Conservation (phyloP, 306 rosid genomes). For the Medicago ruthenica region DNA sequence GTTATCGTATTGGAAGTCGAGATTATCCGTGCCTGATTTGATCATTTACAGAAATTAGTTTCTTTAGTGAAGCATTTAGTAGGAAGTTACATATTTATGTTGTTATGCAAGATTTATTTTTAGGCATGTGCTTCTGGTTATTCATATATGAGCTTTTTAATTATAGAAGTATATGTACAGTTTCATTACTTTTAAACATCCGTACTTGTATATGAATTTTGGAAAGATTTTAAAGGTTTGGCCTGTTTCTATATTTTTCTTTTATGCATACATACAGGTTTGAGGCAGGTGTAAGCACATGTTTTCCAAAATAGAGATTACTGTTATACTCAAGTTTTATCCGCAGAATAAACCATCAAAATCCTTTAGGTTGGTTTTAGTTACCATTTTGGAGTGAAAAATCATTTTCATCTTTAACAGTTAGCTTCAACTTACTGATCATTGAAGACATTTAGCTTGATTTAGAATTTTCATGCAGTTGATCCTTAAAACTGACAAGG, state of each 20-base stretch:
- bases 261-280: neutral
- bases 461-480: too few relatives aligned
- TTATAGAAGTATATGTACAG: constrained; percentile 40
- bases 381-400: neutral
- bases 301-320: constrained; percentile 25
- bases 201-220: constrained; percentile 51
- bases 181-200: constrained; percentile 35
- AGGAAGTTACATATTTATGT: constrained; percentile 31
- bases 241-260: constrained; percentile 19
- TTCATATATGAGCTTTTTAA: constrained; percentile 32
- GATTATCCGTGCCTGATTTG: constrained; percentile 24
- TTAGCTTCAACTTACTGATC: too few relatives aligned
- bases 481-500: too few relatives aligned
- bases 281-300: neutral
- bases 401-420: too few relatives aligned
- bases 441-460: too few relatives aligned
- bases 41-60: constrained; percentile 32
- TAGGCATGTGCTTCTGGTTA: constrained; percentile 44
- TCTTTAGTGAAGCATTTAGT: constrained; percentile 27
- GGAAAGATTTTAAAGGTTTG: constrained; percentile 42
- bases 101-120: constrained; percentile 34
- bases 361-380: constrained; percentile 21
- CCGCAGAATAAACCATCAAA: neutral
- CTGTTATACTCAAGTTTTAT: neutral
- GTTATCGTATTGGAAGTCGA: constrained; percentile 27